Percentiles rank a stretch among this genome's conserved stretches.
Conservation (phyloP, 139 green algal genomes). For the Edaphochlamys debaryana region DNA sequence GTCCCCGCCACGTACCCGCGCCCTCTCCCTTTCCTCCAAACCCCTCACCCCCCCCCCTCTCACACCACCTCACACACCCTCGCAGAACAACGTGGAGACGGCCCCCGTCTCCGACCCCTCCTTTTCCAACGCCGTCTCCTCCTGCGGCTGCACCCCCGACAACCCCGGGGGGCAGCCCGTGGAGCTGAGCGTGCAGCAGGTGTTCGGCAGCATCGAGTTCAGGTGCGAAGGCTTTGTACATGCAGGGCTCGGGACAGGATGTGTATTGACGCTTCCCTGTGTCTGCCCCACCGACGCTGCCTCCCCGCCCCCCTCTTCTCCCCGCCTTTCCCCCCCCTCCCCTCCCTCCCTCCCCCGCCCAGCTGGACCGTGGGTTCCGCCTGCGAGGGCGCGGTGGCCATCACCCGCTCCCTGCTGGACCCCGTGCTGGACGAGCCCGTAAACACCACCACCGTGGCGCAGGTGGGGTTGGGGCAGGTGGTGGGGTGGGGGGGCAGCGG, state of each 20-base stretch:
- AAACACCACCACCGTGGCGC: neutral
- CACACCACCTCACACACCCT: no score
- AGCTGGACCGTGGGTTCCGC: neutral
- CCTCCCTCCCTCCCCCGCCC: neutral
- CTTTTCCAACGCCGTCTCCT: neutral
- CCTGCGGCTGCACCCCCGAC: slow-evolving; percentile 4
- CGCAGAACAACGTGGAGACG: neutral
- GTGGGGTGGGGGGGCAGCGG: no score
- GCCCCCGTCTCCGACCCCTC: neutral
- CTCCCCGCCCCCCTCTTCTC: neutral
- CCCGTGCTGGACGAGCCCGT: neutral
- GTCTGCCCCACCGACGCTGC: no score
- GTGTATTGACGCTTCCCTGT: no score
- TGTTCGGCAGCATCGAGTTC: neutral
- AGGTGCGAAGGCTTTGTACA: neutral
- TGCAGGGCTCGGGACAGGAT: no score
- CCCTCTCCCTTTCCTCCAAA: no score
- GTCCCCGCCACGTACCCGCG: no score
- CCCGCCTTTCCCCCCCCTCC: no score
- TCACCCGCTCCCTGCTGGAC: neutral
- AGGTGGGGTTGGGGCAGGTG: no score
- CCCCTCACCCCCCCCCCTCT: no score
- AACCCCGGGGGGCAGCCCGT: neutral
- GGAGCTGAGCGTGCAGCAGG: neutral
- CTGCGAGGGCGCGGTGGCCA: neutral